A percentile compares a stretch with the other conserved stretches of the same genome.
Evolutionary conservation across 1,139 yeast genomes (phyloP).

Genomic region (Pichia sp.): DNA sequence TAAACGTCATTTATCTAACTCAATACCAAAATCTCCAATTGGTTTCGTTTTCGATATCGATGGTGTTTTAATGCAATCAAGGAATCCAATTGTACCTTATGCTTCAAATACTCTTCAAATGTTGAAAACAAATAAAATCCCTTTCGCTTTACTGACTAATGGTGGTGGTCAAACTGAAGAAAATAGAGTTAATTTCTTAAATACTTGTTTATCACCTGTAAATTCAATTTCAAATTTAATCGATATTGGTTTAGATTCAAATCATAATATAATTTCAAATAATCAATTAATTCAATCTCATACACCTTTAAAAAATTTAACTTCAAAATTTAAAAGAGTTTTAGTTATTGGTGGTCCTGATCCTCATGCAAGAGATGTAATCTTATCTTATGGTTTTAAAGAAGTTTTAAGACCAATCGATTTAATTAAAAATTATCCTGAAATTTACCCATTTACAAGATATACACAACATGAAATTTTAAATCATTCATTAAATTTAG

Average conservation of each 20-base stretch:
- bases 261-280: conserved; percentile 36
- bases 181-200: conserved; percentile 52
- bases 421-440: conserved; percentile 47
- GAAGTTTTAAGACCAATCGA: conserved; percentile 77
- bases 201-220: conserved; percentile 26
- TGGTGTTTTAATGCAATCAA: conserved; percentile 82
- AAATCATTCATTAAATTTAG: conserved; percentile 24
- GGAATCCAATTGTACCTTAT: conserved; percentile 42
- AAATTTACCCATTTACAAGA: conserved; percentile 69
- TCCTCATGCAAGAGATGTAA: conserved; percentile 64
- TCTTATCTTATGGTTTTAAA: conserved; percentile 69
- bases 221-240: not conserved
- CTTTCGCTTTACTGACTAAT: conserved; percentile 80
- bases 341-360: conserved; percentile 82
- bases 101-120: conserved; percentile 60
- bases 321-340: conserved; percentile 49
- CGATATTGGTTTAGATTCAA: conserved; percentile 29
- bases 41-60: conserved; percentile 47
- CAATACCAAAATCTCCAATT: conserved; percentile 10
- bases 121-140: conserved; percentile 50
- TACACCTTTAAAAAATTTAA: conserved; percentile 73
- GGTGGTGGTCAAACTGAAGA: conserved; percentile 84
- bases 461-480: conserved; percentile 41
- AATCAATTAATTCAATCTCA: conserved; percentile 81
- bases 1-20: not conserved